Base-by-base conservation (phyloP, 1,284 basidiomycete genomes). In the Ceratobasidium sp. region DNA sequence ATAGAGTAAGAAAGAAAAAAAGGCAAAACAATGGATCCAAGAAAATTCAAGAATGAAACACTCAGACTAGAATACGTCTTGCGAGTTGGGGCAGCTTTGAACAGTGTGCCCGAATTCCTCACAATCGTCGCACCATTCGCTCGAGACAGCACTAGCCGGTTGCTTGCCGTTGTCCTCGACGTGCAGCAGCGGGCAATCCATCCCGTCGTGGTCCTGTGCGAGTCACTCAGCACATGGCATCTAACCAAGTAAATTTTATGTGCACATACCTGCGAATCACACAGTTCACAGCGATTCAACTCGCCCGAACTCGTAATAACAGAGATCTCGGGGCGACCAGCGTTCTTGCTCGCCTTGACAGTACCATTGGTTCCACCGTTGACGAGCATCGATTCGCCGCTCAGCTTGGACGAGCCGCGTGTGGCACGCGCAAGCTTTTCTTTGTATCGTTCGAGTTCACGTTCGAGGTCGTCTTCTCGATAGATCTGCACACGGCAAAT, bases 391-490 rank as follows among this genome's bases (percentile, higher is more conserved):
- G 72, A 60, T 36, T 87, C 87, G 6, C 76, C 79, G 71, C 81
- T 82, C 43, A 80, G 82, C 78, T 87, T 89, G 39, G 86, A 86
- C 3, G 83, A 80, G 77, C 79, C 87, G 90, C 74, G 87, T 84
- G 43, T 69, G 58, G 77, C 78, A 1, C 86, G 85, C 6, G 85
- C 78, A 50, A 90, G 80, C 76, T 89, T 90, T 26, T 90, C 89
- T 76, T 92, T 92, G 57, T 92, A 82, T 2, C 87, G 86, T 75
- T 92, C 88, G 46, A 96, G 81, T 77, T 95, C 92, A 77, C 89
- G 89, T 79, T 97, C 95, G 45, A 97, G 88, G 78, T 96, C 95
- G 78, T 96, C 95, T 87, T 97, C 94, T 64, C 90, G 89, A 80
- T 96, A 96, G 76, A 97, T 97, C 90, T 92, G 30, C 32, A 69